Evolutionary conservation across 306 rosid species (phyloP).

Genomic region (Canavalia gladiata): DNA sequence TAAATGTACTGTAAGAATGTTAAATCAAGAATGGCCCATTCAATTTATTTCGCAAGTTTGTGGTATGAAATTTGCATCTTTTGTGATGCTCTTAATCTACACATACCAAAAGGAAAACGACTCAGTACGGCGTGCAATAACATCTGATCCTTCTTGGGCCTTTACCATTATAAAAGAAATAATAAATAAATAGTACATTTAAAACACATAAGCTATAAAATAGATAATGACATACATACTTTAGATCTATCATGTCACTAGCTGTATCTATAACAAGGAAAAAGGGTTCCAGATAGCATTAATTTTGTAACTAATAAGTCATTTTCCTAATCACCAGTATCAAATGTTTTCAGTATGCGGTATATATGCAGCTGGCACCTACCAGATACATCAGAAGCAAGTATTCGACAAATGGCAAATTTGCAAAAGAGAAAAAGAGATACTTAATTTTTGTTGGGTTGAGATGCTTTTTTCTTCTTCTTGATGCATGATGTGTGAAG

Average conservation of each 20-base stretch:
- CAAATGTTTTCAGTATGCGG: slow-evolving; percentile 60
- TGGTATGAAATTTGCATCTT: slow-evolving; percentile 15
- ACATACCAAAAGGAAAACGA: slow-evolving; percentile 45
- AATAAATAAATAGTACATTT: slow-evolving; percentile 19
- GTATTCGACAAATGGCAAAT: slow-evolving; percentile 61
- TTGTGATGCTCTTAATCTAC: slow-evolving; percentile 27
- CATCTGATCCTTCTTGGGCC: not conserved
- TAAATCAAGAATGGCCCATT: not conserved
- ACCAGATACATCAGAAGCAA: slow-evolving; percentile 51
- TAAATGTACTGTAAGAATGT: not conserved
- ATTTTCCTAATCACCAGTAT: slow-evolving; percentile 61
- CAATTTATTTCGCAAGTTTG: slow-evolving; percentile 25
- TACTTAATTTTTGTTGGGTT: slow-evolving; percentile 41
- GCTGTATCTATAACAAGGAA: slow-evolving; percentile 48
- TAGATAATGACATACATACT: slow-evolving; percentile 56
- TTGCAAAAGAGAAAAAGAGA: slow-evolving; percentile 45
- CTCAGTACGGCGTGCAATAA: slow-evolving; percentile 31
- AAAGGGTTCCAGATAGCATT: slow-evolving; percentile 48
- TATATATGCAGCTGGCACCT: slow-evolving; percentile 72
- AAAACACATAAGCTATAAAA: slow-evolving; percentile 45
- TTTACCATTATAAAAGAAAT: slow-evolving; percentile 3
- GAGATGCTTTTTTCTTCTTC: slow-evolving; percentile 56
- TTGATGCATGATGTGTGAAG: slow-evolving; percentile 53
- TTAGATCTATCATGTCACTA: slow-evolving; percentile 57
- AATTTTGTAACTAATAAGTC: slow-evolving; percentile 55